Evolutionary conservation across 768 basidiomycete genomes (phyloP).

Genomic region (Arthromyces matolae): DNA sequence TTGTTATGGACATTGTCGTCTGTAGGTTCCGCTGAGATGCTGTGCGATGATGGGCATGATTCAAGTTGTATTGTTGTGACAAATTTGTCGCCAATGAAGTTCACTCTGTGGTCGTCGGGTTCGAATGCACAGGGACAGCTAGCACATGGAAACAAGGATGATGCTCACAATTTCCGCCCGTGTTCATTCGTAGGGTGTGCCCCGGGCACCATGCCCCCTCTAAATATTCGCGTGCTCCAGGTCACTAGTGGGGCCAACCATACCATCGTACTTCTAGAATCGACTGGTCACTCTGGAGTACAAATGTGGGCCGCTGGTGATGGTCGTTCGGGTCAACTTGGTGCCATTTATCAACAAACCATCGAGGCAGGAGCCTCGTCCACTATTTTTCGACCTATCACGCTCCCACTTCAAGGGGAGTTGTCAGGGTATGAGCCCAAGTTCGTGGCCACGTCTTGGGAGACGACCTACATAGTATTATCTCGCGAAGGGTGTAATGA

Average conservation of each 20-base stretch:
- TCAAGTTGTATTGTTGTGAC: too few relatives aligned
- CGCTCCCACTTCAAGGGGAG: slow-evolving; percentile 34
- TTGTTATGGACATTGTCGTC: too few relatives aligned
- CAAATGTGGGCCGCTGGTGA: slow-evolving; percentile 78
- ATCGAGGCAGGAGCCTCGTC: slow-evolving; percentile 15
- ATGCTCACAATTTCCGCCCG: slow-evolving; percentile 38
- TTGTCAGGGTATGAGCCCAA: slow-evolving; percentile 41
- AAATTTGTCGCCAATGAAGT: too few relatives aligned
- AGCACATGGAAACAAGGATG: slow-evolving; percentile 41
- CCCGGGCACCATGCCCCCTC: slow-evolving; percentile 27
- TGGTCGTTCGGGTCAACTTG: slow-evolving; percentile 69
- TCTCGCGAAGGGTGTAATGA: slow-evolving; percentile 40
- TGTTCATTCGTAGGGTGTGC: slow-evolving; percentile 35
- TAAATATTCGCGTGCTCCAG: slow-evolving; percentile 35
- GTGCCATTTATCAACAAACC: slow-evolving; percentile 32
- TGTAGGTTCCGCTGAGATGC: too few relatives aligned
- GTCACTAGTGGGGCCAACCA: slow-evolving; percentile 79
- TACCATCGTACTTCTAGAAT: slow-evolving; percentile 61
- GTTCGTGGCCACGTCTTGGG: slow-evolving; percentile 70
- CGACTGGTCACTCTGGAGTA: slow-evolving; percentile 12
- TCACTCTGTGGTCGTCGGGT: slow-evolving; percentile 16
- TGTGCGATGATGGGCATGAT: too few relatives aligned
- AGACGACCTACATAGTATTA: slow-evolving; percentile 75
- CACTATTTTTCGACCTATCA: slow-evolving; percentile 46
- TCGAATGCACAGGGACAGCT: slow-evolving; percentile 57